Conservation (phyloP, 345 rosid species). For the Arabidopsis arenosa region DNA sequence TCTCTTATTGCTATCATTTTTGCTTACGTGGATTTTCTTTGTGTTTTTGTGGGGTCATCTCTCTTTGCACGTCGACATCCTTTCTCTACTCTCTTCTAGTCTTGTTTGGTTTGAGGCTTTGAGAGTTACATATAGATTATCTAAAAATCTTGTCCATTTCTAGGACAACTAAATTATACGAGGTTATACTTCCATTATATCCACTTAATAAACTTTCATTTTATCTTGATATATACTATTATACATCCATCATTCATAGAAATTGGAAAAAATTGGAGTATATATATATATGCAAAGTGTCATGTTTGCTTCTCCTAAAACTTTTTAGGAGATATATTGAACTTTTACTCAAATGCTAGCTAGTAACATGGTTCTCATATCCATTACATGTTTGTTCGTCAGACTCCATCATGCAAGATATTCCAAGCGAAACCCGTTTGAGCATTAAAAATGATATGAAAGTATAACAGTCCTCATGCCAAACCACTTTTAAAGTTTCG, state of each 20-base stretch:
- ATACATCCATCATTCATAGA: too few relatives aligned
- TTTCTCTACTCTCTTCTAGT: neutral
- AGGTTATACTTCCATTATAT: neutral
- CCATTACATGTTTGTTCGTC: too few relatives aligned
- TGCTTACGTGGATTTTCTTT: conserved; percentile 30
- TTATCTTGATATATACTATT: too few relatives aligned
- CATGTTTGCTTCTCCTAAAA: too few relatives aligned
- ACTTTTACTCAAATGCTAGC: too few relatives aligned
- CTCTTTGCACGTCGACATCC: conserved; percentile 15
- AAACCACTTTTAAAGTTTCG: neutral
- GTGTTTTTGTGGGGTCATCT: conserved; percentile 11
- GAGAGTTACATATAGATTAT: conserved; percentile 3
- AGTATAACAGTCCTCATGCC: neutral
- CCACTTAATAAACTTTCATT: neutral
- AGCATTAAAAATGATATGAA: too few relatives aligned
- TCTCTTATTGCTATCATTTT: conserved; percentile 31
- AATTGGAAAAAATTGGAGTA: too few relatives aligned
- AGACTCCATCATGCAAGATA: too few relatives aligned
- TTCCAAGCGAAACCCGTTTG: too few relatives aligned
- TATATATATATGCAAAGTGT: too few relatives aligned
- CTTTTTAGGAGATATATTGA: too few relatives aligned
- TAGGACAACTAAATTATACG: neutral
- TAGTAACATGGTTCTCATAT: too few relatives aligned
- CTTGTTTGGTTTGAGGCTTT: neutral
- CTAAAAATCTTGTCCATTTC: conserved; percentile 18